Base-by-base conservation (phyloP, 2,329 filamentous ascomycete species). In the Ceratocystis harringtonii region DNA sequence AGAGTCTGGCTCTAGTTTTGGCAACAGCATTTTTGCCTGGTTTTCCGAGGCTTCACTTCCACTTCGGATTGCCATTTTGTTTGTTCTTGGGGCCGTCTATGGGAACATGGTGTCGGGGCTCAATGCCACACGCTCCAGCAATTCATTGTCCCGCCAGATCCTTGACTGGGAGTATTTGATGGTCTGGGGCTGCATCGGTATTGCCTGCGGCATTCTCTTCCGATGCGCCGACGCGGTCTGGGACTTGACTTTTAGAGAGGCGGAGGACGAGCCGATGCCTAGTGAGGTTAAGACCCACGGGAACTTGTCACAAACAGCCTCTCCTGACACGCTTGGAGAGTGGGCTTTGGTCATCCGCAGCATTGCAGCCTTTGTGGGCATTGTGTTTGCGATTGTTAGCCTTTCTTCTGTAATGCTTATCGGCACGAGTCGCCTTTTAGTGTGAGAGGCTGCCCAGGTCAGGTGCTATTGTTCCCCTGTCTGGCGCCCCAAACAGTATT, bases 201-300 rank as follows among this genome's bases (percentile, higher is more conserved):
- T 96, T 3, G 79, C 82, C 0, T 76, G 96, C 28, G 94, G 94
- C 5, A 87, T 85, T 66, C 75, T 95, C 62, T 76, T 97, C 66
- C 94, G 94, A 1, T 92, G 87, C 82, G 82, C 96, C 22, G 94
- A 99, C 73, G 78, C 81, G 10, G 74, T 91, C 8, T 94, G 88
- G 84, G 84, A 87, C 68, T 77, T 80, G 55, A 74, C 77, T 6
- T 76, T 80, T 30, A 55, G 61, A 69, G 76, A 78, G 7, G 71
- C n/a, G 52, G 73, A 73, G 12, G 71, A 72, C 5, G 71, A 72
- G 32, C 72, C 74, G 12, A 71, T 71, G 15, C 73, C 71, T 3
- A 74, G 73, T 7, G 75, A 71, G 57, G 71, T 69, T 28, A 57
- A 61, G 44, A 25, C 22, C 12, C 41, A 55, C 28, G 22, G 48